phyloP scores from a whole-genome alignment of 768 basidiomycete genomes.

The Suillus lakei region DNA sequence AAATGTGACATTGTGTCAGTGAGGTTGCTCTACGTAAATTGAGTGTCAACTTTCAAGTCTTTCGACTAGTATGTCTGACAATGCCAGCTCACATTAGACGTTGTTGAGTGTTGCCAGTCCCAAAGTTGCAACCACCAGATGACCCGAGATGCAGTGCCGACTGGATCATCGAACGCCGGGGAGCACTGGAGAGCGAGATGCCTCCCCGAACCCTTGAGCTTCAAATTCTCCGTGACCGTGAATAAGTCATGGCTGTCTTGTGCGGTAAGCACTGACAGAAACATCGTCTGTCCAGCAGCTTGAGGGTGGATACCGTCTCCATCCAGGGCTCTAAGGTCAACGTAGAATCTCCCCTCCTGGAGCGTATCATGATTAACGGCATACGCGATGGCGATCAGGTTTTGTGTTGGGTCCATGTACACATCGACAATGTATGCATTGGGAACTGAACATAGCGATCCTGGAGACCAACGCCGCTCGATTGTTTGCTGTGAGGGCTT shows the following conservation, averaged over 20 bases:
- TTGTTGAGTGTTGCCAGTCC: conserved; percentile 10
- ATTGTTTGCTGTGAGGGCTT: not conserved
- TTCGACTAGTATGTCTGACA: not conserved
- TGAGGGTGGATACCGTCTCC: not conserved
- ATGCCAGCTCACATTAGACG: conserved; percentile 3
- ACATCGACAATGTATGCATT: not conserved
- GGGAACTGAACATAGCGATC: not conserved
- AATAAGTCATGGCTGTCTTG: not conserved
- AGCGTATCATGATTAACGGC: not conserved
- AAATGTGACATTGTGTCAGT: not conserved
- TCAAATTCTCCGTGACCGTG: not conserved
- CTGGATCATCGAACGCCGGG: not conserved
- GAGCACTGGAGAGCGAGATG: conserved; percentile 2
- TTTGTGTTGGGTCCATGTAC: not conserved
- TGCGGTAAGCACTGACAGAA: not conserved
- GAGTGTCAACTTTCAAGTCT: not conserved
- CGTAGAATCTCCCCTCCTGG: not conserved
- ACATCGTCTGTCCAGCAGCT: not conserved
- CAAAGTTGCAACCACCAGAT: conserved; percentile 9
- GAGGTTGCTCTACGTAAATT: conserved; percentile 1
- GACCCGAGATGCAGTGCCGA: not conserved
- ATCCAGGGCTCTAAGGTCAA: not conserved
- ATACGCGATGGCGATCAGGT: not conserved
- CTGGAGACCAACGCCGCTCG: not conserved
- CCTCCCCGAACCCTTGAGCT: not conserved